Conservation (phyloP, 2,329 filamentous ascomycete species). For the Rhynchosporium graminicola region DNA sequence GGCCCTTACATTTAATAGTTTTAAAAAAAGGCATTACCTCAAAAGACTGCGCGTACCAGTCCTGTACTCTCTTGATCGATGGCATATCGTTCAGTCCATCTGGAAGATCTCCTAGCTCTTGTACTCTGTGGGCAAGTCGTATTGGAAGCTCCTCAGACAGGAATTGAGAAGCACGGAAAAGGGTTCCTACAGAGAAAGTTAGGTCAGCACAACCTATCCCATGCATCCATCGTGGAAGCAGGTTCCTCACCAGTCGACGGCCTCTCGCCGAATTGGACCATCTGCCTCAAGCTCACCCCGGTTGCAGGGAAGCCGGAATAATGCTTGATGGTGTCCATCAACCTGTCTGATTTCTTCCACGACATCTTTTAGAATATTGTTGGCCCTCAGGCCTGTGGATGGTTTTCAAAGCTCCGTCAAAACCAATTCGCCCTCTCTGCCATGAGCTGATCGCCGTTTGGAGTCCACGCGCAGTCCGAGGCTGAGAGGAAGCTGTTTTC, state of each 20-base stretch:
- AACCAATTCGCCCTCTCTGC: slow-evolving; percentile 15
- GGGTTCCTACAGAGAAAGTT: slow-evolving; percentile 63
- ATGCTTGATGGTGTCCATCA: slow-evolving; percentile 97
- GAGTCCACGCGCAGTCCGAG: slow-evolving; percentile 21
- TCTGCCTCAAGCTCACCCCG: slow-evolving; percentile 93
- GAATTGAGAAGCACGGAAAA: slow-evolving; percentile 97
- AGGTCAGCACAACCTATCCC: slow-evolving; percentile 13
- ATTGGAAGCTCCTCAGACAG: slow-evolving; percentile 98
- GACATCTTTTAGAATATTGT: slow-evolving; percentile 62
- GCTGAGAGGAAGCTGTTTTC: not conserved
- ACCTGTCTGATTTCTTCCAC: slow-evolving; percentile 85
- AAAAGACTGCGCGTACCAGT: slow-evolving; percentile 99
- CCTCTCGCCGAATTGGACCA: slow-evolving; percentile 97
- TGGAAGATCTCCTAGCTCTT: slow-evolving; percentile 87
- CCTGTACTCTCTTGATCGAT: slow-evolving; percentile 89
- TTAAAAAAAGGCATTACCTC: slow-evolving; percentile 63
- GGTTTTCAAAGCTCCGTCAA: slow-evolving; percentile 29
- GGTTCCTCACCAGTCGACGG: slow-evolving; percentile 75
- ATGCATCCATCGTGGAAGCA: not conserved
- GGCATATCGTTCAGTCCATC: slow-evolving; percentile 98
- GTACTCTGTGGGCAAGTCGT: slow-evolving; percentile 90
- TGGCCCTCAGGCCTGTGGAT: slow-evolving; percentile 37
- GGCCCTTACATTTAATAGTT: slow-evolving; percentile 11
- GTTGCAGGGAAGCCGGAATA: slow-evolving; percentile 97
- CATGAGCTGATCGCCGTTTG: slow-evolving; percentile 26